Base-by-base conservation (phyloP, 208 protist genomes). In the Wallacemonas sp. region DNA sequence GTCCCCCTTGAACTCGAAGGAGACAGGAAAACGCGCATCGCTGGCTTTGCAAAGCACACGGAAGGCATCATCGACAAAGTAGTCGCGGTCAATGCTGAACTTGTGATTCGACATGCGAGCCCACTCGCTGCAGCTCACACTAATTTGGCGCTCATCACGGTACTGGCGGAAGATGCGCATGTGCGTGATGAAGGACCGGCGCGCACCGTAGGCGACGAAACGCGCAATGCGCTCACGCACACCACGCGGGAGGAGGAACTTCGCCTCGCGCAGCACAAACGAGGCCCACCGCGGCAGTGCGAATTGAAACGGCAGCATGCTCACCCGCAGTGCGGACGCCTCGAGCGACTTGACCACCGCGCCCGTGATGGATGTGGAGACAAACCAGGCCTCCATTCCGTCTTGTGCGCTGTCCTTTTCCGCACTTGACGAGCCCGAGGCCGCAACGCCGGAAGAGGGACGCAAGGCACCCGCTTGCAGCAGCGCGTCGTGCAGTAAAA, bases 1-100 rank as follows among this genome's bases (percentile, higher is more conserved):
- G 49, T 97, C 93, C 8, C 90, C 93, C 24, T 86, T 75, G 70
- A 95, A 97, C 63, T 96, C 86, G 41, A 97, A 70, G 19, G 89
- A 93, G 33, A 97, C 75, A 8, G 90, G 82, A n/a, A 83, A 72
- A 4, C 90, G 70, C 24, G 76, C 68, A 28, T 94, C 91, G 4
- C 79, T 73, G 59, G 66, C 71, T 59, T 92, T 92, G 61, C 74
- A 75, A 27, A 96, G 73, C 51, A 87, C 72, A 17, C 58, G 77
- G 59, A 77, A 84, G 5, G 91, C 87, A 45, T 91, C 86, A 2
- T 82, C 59, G 22, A 88, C 39, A 42, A 96, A 82, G 31, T 33
- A 30, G 0, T 74, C 72, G 44, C 90, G 86, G 64, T 77, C 72
- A n/a, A 94, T 80, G 19, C 63, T 67, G 63, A 83, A 96, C 79